Conservation (phyloP, 73 alveolate species). For the Effrenium voratum region DNA sequence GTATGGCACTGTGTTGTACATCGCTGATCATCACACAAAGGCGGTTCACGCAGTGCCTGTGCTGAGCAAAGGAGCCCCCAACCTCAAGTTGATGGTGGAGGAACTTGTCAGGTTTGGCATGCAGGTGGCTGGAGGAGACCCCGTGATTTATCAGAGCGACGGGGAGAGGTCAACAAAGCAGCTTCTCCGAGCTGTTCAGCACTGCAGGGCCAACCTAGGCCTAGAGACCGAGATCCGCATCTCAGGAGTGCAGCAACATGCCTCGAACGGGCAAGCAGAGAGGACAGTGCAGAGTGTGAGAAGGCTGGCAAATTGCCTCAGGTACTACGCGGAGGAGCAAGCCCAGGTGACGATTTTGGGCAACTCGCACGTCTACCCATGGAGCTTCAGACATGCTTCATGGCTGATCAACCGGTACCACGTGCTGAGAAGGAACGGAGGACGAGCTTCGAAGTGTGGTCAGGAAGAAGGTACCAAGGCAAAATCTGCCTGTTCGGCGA, state of each 20-base stretch:
- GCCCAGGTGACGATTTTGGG: not conserved
- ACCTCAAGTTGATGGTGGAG: not conserved
- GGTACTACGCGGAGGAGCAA: not conserved
- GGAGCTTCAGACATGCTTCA: not conserved
- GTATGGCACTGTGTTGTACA: not conserved
- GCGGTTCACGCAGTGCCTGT: not conserved
- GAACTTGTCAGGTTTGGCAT: not conserved
- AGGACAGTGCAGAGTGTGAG: not conserved
- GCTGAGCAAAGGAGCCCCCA: not conserved
- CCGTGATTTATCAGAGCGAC: not conserved
- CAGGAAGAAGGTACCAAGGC: not conserved
- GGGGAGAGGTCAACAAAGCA: not conserved
- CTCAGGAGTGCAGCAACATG: not conserved
- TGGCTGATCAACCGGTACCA: not conserved
- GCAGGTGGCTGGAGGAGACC: not conserved
- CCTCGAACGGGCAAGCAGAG: not conserved
- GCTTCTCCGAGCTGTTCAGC: not conserved
- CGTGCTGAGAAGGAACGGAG: not conserved
- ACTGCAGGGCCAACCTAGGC: not conserved
- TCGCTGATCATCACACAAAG: not conserved
- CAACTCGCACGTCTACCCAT: not conserved
- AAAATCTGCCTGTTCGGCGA: not conserved
- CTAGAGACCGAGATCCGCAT: not conserved
- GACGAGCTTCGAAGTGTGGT: not conserved
- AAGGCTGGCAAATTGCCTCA: not conserved